Conservation (phyloP, 2,329 filamentous ascomycete species). For the Gliomastix tumulicola region DNA sequence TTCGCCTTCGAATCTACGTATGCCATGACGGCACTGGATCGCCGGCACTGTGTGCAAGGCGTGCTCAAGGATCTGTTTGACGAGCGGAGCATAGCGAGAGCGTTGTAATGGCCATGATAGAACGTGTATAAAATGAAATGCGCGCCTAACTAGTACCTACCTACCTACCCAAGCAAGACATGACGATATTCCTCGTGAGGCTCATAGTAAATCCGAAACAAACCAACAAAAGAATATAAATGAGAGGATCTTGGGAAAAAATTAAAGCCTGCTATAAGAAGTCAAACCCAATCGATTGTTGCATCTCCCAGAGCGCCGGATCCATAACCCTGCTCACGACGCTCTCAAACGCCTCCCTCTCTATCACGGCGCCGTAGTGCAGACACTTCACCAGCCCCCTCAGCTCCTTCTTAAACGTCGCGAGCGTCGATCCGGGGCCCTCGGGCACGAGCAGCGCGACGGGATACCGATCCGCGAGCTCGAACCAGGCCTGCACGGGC, state of each 20-base stretch:
- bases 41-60: slow-evolving; percentile 53
- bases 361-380: slow-evolving; percentile 39
- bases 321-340: slow-evolving; percentile 32
- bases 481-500: slow-evolving; percentile 49
- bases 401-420: slow-evolving; percentile 35
- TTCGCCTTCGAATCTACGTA: slow-evolving; percentile 91
- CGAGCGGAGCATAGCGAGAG: slow-evolving; percentile 61
- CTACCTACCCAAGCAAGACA: too few species aligned
- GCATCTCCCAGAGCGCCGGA: too few species aligned
- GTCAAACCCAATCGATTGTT: too few species aligned
- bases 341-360: slow-evolving; percentile 37
- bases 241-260: too few species aligned
- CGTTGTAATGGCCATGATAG: slow-evolving; percentile 29
- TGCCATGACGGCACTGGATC: slow-evolving; percentile 66
- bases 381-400: slow-evolving; percentile 36
- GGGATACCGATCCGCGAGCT: slow-evolving; percentile 34
- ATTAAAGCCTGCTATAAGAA: too few species aligned
- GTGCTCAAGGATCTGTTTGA: slow-evolving; percentile 74
- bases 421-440: too few species aligned
- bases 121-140: neutral
- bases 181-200: too few species aligned
- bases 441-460: slow-evolving; percentile 29
- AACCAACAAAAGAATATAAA: too few species aligned
- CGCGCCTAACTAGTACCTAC: too few species aligned
- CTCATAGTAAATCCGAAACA: too few species aligned